A percentile compares a stretch with the other conserved stretches of the same genome.
phyloP scores from a whole-genome alignment of 805 yeast species.

The Kluyveromyces lactis region DNA sequence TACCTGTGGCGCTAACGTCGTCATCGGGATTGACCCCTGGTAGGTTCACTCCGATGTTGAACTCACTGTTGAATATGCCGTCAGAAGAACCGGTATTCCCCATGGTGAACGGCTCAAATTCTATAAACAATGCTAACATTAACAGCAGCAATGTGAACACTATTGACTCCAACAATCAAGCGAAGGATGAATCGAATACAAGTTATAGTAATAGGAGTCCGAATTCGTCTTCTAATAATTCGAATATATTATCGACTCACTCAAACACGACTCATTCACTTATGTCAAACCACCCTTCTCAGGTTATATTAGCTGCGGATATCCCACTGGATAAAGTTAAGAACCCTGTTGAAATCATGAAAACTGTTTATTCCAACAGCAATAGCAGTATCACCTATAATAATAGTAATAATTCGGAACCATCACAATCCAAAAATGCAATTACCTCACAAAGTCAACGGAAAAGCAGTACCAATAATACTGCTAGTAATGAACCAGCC shows the following conservation, averaged over 20 bases:
- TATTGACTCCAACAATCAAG: too few species aligned
- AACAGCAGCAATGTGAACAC: background rate
- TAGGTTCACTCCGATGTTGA: conserved; percentile 1
- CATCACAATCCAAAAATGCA: background rate
- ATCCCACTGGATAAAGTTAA: background rate
- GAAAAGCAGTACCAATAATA: background rate
- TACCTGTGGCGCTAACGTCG: conserved; percentile 4
- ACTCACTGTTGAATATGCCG: conserved; percentile 1
- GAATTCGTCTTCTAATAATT: conserved; percentile 8
- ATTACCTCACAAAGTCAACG: background rate
- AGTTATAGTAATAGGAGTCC: conserved; percentile 11
- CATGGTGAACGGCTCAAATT: background rate
- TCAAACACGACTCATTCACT: conserved; percentile 5
- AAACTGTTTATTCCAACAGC: background rate
- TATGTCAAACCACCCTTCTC: background rate
- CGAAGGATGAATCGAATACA: background rate
- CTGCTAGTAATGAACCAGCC: background rate
- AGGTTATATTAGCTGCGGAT: background rate
- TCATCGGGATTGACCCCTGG: background rate
- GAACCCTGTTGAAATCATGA: background rate
- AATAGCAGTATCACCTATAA: background rate
- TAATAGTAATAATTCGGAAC: background rate
- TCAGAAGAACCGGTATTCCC: background rate
- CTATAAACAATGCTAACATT: background rate
- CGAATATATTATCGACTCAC: conserved; percentile 8